Evolutionary conservation across 1,284 basidiomycete genomes (phyloP).

Genomic region (Trametes hirsuta): DNA sequence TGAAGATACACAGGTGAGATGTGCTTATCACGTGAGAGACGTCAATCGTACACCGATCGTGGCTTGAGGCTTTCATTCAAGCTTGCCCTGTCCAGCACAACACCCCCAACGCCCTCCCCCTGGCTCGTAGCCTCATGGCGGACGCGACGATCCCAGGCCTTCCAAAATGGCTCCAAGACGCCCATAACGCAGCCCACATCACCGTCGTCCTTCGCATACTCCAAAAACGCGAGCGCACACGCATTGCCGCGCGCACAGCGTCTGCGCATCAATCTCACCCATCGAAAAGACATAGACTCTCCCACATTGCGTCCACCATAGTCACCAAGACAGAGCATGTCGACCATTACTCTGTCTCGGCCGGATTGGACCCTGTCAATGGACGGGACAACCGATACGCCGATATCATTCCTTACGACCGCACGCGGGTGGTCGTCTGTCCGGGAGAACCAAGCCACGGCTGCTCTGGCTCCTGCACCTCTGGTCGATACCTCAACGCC

Average conservation of each 20-base stretch:
- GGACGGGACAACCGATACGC: conserved; percentile 65
- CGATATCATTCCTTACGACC: conserved; percentile 78
- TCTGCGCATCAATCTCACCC: conserved; percentile 38
- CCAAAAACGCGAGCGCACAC: conserved; percentile 44
- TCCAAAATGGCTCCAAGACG: conserved; percentile 36
- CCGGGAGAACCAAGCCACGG: conserved; percentile 28
- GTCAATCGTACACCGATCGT: conserved; percentile 4
- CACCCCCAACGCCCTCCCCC: not conserved
- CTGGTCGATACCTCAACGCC: conserved; percentile 74
- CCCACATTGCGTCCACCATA: conserved; percentile 26
- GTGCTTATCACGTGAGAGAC: conserved; percentile 4
- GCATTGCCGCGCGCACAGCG: conserved; percentile 38
- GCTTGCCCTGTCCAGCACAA: not conserved
- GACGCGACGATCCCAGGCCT: conserved; percentile 1
- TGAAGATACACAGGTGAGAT: not conserved
- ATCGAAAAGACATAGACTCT: conserved; percentile 29
- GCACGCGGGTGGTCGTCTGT: conserved; percentile 65
- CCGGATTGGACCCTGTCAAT: conserved; percentile 51
- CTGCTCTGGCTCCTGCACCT: conserved; percentile 12
- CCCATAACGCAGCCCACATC: conserved; percentile 40
- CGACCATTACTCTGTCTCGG: conserved; percentile 57
- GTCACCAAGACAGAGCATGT: conserved; percentile 30
- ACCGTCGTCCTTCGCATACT: conserved; percentile 40
- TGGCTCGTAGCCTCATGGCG: conserved; percentile 3
- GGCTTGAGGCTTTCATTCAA: not conserved